phyloP scores from a whole-genome alignment of 2,329 filamentous ascomycete species.

The Calonectria ilicicola region DNA sequence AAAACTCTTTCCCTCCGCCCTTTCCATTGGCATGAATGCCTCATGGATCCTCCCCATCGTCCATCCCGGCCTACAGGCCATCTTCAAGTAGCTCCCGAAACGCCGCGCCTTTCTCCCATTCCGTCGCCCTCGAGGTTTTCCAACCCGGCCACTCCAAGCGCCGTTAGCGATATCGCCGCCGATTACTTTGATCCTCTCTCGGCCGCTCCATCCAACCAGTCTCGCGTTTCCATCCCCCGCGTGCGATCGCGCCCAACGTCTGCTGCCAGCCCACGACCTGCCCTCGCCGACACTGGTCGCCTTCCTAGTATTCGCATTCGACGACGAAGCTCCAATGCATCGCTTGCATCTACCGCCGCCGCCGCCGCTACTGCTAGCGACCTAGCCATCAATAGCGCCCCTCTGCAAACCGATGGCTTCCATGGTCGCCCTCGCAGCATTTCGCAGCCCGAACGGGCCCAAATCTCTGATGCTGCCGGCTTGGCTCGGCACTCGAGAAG shows the following conservation, averaged over 20 bases:
- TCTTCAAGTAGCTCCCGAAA: constrained; percentile 19
- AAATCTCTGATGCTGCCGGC: constrained; percentile 31
- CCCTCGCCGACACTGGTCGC: constrained; percentile 28
- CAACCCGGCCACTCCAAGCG: constrained; percentile 6
- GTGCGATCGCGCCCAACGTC: constrained; percentile 28
- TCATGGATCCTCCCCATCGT: constrained; percentile 37
- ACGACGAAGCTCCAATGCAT: constrained; percentile 37
- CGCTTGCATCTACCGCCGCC: constrained; percentile 26
- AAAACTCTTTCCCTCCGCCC: background rate
- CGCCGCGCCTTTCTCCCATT: constrained; percentile 29
- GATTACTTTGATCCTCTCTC: constrained; percentile 42
- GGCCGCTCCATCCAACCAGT: constrained; percentile 36
- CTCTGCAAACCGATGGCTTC: constrained; percentile 23
- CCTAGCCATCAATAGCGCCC: constrained; percentile 15
- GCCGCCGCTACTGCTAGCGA: background rate
- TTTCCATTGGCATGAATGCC: constrained; percentile 24
- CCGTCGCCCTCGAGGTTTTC: constrained; percentile 28
- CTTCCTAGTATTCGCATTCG: constrained; percentile 43
- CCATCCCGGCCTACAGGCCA: constrained; percentile 32
- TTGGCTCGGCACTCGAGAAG: constrained; percentile 46
- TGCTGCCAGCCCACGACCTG: constrained; percentile 24
- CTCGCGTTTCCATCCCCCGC: constrained; percentile 32
- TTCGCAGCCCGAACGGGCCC: constrained; percentile 49
- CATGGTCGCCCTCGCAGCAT: constrained; percentile 48
- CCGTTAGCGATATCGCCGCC: constrained; percentile 34